These are phyloP conservation scores for Grosmannia serpens DNA, from an alignment of 2,329 filamentous ascomycete species.

Conservation along the genomic window DNA sequence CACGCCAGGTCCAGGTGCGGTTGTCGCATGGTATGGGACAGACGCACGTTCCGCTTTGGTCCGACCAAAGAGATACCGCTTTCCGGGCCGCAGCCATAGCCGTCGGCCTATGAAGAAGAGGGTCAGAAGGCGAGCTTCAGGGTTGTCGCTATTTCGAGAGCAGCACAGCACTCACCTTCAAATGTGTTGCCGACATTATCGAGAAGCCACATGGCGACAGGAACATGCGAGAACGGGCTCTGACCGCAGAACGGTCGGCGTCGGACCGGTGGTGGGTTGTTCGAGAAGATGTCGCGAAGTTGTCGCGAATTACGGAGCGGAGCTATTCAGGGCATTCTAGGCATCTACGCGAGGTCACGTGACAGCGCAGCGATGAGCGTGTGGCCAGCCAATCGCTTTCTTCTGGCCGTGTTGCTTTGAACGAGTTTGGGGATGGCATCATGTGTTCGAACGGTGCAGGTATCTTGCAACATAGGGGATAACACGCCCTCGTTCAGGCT, in stretches of 20 bases:
- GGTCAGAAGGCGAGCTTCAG: neutral
- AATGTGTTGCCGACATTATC: constrained; percentile 46
- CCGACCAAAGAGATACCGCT: constrained; percentile 75
- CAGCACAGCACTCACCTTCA: constrained; percentile 22
- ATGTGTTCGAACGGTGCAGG: too few species aligned
- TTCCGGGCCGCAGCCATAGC: constrained; percentile 77
- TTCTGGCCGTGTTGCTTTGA: too few species aligned
- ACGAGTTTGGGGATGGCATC: too few species aligned
- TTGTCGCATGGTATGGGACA: too few species aligned
- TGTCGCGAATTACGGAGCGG: neutral
- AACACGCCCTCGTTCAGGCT: too few species aligned
- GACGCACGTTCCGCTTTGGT: constrained; percentile 53
- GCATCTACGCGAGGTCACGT: neutral
- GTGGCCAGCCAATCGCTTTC: too few species aligned
- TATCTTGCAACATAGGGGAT: too few species aligned
- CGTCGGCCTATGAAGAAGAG: constrained; percentile 42
- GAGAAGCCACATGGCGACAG: constrained; percentile 50
- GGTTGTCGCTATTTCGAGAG: neutral
- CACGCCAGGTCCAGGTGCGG: too few species aligned
- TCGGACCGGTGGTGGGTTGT: neutral
- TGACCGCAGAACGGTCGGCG: neutral
- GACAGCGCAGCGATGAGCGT: too few species aligned
- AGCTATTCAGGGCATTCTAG: neutral
- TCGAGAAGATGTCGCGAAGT: neutral
- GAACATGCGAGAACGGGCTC: neutral